Conservation (phyloP, 2,329 filamentous ascomycete genomes). For the Trichoderma sp. region DNA sequence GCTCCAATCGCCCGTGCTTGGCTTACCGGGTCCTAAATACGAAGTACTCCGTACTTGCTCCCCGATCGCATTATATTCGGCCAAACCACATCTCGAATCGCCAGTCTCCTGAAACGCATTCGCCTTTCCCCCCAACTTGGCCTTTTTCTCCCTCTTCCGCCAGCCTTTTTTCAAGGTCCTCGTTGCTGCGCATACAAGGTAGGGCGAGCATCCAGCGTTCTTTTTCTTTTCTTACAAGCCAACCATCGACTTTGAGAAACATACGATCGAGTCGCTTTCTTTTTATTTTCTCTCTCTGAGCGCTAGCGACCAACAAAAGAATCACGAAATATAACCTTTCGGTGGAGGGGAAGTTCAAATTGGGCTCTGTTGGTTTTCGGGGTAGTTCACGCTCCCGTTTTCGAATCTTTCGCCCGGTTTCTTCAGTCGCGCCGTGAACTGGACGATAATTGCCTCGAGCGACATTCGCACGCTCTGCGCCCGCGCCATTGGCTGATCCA, state of each 20-base stretch:
- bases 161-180: not conserved
- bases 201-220: not conserved
- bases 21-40: slow-evolving; percentile 4
- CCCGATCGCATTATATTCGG: slow-evolving; percentile 20
- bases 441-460: not conserved
- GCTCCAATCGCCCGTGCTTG: slow-evolving; percentile 5
- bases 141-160: not conserved
- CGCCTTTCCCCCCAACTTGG: not conserved
- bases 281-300: not conserved
- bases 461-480: slow-evolving; percentile 9
- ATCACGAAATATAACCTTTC: not conserved
- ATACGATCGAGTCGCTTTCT: slow-evolving; percentile 8
- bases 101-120: slow-evolving; percentile 21
- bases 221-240: not conserved
- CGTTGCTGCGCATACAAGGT: slow-evolving; percentile 5
- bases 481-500: slow-evolving; percentile 5
- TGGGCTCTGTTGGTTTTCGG: not conserved
- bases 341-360: slow-evolving; percentile 9
- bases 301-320: not conserved
- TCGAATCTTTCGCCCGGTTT: slow-evolving; percentile 1
- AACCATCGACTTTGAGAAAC: not conserved
- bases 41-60: slow-evolving; percentile 19
- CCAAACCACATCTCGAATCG: slow-evolving; percentile 21
- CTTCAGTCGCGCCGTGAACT: not conserved
- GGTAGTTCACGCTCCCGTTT: not conserved